Conservation (phyloP, 2,329 filamentous ascomycete genomes). For the Aureobasidium sp. region DNA sequence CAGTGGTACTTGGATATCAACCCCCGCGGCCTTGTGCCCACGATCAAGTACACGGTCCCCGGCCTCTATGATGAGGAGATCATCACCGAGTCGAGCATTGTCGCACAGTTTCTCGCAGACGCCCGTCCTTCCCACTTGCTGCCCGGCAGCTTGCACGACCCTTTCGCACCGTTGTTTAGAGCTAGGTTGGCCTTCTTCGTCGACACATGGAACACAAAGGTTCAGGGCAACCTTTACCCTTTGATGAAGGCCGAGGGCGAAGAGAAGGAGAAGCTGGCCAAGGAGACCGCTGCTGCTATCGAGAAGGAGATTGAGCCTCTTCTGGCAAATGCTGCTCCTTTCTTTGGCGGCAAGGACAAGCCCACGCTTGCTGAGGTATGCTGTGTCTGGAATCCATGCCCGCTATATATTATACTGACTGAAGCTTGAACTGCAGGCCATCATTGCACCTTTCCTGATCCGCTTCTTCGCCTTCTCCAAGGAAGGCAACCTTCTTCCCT, state of each 20-base stretch:
- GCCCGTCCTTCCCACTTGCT: slow-evolving; percentile 61
- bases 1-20: slow-evolving; percentile 71
- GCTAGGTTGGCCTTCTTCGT: slow-evolving; percentile 66
- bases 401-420: not conserved
- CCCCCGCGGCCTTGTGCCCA: slow-evolving; percentile 68
- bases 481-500: slow-evolving; percentile 48
- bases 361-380: slow-evolving; percentile 62
- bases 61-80: slow-evolving; percentile 46
- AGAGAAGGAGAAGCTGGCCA: slow-evolving; percentile 44
- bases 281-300: slow-evolving; percentile 49
- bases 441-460: slow-evolving; percentile 59
- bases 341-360: slow-evolving; percentile 40
- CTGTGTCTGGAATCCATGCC: not conserved
- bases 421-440: not conserved
- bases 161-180: slow-evolving; percentile 52
- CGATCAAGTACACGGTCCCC: slow-evolving; percentile 54
- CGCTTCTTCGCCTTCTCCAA: slow-evolving; percentile 51
- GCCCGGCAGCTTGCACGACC: slow-evolving; percentile 47
- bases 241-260: slow-evolving; percentile 41
- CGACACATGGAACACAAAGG: slow-evolving; percentile 61
- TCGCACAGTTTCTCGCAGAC: slow-evolving; percentile 66
- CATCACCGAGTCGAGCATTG: slow-evolving; percentile 65
- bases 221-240: slow-evolving; percentile 43
- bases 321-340: slow-evolving; percentile 42
- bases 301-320: slow-evolving; percentile 69